A percentile compares a stretch with the other conserved stretches of the same genome.
phyloP scores from a whole-genome alignment of 2,329 filamentous ascomycete species.

The Endoconidiophora laricicola region DNA sequence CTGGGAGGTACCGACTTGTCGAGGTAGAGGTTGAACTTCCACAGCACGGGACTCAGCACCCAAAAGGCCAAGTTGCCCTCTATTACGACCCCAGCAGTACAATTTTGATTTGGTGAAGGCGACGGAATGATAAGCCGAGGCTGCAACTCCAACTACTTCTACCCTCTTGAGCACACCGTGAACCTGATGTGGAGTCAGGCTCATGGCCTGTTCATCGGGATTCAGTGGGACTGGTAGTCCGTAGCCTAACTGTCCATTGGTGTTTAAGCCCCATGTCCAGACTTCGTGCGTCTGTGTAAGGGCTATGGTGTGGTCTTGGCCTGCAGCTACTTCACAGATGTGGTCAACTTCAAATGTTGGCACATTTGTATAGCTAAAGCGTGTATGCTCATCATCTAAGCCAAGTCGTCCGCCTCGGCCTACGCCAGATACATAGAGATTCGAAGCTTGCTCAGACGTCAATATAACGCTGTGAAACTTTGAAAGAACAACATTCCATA shows the following conservation, averaged over 20 bases:
- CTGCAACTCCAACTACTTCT: constrained; percentile 61
- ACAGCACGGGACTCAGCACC: constrained; percentile 88
- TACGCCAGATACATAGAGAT: constrained; percentile 84
- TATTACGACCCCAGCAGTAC: constrained; percentile 90
- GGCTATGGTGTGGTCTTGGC: constrained; percentile 81
- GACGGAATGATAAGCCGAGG: constrained; percentile 82
- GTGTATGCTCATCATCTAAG: constrained; percentile 74
- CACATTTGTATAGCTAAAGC: constrained; percentile 72
- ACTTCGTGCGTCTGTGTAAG: constrained; percentile 75
- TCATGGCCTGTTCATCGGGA: constrained; percentile 70
- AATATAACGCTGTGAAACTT: constrained; percentile 84
- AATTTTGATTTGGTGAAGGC: constrained; percentile 66
- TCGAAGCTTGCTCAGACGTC: constrained; percentile 73
- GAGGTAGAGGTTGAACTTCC: constrained; percentile 63
- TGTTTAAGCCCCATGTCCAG: constrained; percentile 89
- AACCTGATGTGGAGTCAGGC: constrained; percentile 67
- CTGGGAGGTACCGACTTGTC: constrained; percentile 75
- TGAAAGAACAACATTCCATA: constrained; percentile 72
- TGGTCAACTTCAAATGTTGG: constrained; percentile 60
- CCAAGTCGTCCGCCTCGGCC: constrained; percentile 81
- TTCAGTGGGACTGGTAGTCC: constrained; percentile 47
- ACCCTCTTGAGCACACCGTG: constrained; percentile 88
- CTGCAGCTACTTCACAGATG: constrained; percentile 62
- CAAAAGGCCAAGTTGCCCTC: constrained; percentile 83
- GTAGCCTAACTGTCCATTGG: constrained; percentile 74